Percentiles rank a stretch among this genome's conserved stretches.
These are phyloP conservation scores for Claviceps humidiphila DNA, from an alignment of 2,329 filamentous ascomycete genomes.

Conservation along the genomic window DNA sequence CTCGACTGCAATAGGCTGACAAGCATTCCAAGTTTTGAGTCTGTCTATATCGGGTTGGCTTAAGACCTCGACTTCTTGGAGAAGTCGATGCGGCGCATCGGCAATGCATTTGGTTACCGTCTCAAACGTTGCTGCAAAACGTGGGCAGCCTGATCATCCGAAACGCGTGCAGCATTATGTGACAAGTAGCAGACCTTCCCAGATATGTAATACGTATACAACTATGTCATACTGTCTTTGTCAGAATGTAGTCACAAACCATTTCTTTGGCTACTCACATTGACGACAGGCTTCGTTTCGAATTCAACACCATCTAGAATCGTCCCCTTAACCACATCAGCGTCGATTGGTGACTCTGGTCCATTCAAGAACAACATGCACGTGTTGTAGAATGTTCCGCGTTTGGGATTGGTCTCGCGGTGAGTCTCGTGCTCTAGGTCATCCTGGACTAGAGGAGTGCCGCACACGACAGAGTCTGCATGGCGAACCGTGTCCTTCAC, in stretches of 20 bases:
- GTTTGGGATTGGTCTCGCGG: background rate
- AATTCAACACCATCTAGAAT: too few species aligned
- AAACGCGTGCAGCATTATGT: background rate
- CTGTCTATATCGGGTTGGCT: background rate
- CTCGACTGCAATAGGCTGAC: background rate
- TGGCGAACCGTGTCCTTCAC: background rate
- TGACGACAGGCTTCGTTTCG: background rate
- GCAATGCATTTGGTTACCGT: background rate
- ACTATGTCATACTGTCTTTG: background rate
- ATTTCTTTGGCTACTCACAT: background rate
- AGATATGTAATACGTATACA: background rate
- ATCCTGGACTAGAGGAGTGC: background rate
- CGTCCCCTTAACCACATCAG: too few species aligned
- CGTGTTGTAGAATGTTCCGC: background rate
- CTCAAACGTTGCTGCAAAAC: background rate
- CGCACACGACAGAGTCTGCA: background rate
- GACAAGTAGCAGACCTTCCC: background rate
- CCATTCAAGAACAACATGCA: background rate
- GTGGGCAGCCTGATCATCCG: background rate
- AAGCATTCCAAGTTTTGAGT: background rate
- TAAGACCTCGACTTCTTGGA: background rate
- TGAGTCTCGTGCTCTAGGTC: background rate
- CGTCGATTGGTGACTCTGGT: too few species aligned
- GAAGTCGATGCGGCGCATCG: background rate
- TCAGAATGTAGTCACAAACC: background rate